Evolutionary conservation across 805 yeast species (phyloP), one percentile per base, ranked within the genome.

Genomic region (Pichia heedii): DNA sequence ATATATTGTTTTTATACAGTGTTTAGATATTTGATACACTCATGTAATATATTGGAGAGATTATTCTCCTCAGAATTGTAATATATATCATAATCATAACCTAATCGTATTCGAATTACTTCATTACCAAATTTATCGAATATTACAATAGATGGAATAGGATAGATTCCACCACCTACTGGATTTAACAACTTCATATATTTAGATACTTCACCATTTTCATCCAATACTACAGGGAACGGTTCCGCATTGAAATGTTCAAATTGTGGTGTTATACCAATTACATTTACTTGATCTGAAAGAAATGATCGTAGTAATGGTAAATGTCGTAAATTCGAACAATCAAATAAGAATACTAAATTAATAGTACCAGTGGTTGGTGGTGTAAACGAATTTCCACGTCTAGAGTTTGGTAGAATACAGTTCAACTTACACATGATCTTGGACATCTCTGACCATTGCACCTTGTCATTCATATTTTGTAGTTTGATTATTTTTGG

Each of bases 161-260:
- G 65, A 47, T 55, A 64, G 13, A 54, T 37, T 1, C 65, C 66
- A 22, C 68, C 68, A 21, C 68, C 68, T 9, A 63, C 43, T 3
- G 68, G 68, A 45, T 63, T 62, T 24, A 54, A 38, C 24, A 60
- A 32, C 2, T 45, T 42, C 37, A 63, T 46, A 2, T 32, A 22
- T 35, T 47, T 50, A n/a, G 62, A 52, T 29, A 62, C 41, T 10
- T 30, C 20, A 2, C 66, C 67, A n/a, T 45, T 37, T 11, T 44
- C 5, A 44, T 62, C 68, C 18, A 54, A 33, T 11, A 62, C 22
- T 4, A 62, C 49, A 1, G 67, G 66, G 39, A 56, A 59, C 2
- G 40, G 35, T 32, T 45, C 45, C 1, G 33, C 30, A 35, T 55
- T 53, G 7, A n/a, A 3, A 32, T 33, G 43, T 5, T 42, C 36